A percentile compares a stretch with the other conserved stretches of the same genome.
Conservation (phyloP, 306 rosid genomes). For the Sophora flavescens region DNA sequence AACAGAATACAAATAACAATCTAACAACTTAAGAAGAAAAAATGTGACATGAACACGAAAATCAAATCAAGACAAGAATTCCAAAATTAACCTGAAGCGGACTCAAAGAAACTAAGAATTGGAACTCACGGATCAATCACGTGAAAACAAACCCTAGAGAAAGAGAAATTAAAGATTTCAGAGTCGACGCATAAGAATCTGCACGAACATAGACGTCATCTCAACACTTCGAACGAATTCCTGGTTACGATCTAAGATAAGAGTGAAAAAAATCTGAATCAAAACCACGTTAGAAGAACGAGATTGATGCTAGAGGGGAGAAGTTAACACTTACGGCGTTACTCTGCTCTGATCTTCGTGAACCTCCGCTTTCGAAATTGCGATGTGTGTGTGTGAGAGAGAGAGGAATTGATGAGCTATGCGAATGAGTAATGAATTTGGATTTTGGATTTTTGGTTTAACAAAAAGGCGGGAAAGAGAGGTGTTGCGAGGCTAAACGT, state of each 20-base stretch:
- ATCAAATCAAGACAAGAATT: constrained; percentile 1
- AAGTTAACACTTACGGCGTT: constrained; percentile 31
- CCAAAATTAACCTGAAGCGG: constrained; percentile 20
- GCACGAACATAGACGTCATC: background rate
- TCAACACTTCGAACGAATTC: background rate
- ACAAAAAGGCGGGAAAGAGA: constrained; percentile 51
- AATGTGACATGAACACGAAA: background rate
- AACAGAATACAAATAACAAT: background rate
- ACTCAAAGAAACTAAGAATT: background rate
- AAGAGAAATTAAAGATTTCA: constrained; percentile 24
- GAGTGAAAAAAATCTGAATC: constrained; percentile 2
- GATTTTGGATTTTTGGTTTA: constrained; percentile 21
- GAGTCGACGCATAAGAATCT: constrained; percentile 7
- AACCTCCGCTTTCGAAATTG: constrained; percentile 25
- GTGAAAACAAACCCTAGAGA: constrained; percentile 29
- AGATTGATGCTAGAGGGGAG: background rate
- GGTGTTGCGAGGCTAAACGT: background rate
- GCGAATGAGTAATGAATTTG: constrained; percentile 20
- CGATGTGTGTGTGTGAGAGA: background rate
- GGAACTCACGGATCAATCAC: constrained; percentile 7
- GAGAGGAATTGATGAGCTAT: background rate
- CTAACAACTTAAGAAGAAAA: constrained; percentile 1
- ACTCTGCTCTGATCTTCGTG: background rate
- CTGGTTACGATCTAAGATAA: background rate
- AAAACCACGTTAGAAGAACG: constrained; percentile 1